Conservation (phyloP, 495 filamentous ascomycete genomes). For the Xylaria intraflava region DNA sequence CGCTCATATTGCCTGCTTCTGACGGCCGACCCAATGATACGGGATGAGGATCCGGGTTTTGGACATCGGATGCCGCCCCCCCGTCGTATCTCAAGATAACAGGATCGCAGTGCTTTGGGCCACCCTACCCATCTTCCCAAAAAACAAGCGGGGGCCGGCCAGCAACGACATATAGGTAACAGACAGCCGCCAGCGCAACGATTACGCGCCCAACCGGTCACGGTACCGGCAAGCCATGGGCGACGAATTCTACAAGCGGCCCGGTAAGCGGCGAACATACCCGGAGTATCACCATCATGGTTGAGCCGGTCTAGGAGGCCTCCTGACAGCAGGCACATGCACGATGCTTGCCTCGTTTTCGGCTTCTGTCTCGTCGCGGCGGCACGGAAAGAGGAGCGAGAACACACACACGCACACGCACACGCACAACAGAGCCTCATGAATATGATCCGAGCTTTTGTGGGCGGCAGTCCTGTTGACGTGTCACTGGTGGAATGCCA, state of each 20-base stretch:
- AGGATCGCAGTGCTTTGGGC: conserved; percentile 3
- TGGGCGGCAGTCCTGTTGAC: conserved; percentile 8
- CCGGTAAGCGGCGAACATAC: conserved; percentile 6
- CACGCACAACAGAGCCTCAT: neutral
- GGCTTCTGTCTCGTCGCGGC: conserved; percentile 5
- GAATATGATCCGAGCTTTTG: conserved; percentile 9
- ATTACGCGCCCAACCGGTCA: neutral
- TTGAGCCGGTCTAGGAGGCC: conserved; percentile 5
- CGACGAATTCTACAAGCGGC: neutral
- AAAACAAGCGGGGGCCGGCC: neutral
- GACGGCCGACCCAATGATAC: conserved; percentile 1
- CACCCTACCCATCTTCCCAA: no score
- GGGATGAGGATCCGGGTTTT: neutral
- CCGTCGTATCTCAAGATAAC: conserved; percentile 4
- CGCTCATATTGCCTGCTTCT: neutral
- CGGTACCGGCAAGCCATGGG: neutral
- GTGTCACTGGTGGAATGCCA: conserved; percentile 9
- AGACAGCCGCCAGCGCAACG: neutral
- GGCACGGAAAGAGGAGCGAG: neutral
- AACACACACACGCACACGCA: neutral
- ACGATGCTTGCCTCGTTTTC: conserved; percentile 9
- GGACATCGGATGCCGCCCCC: conserved; percentile 2
- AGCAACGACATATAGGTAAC: conserved; percentile 1
- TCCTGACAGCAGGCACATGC: conserved; percentile 7
- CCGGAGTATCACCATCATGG: conserved; percentile 8